Conservation (phyloP, 257 asterid species). For the Striga asiatica region DNA sequence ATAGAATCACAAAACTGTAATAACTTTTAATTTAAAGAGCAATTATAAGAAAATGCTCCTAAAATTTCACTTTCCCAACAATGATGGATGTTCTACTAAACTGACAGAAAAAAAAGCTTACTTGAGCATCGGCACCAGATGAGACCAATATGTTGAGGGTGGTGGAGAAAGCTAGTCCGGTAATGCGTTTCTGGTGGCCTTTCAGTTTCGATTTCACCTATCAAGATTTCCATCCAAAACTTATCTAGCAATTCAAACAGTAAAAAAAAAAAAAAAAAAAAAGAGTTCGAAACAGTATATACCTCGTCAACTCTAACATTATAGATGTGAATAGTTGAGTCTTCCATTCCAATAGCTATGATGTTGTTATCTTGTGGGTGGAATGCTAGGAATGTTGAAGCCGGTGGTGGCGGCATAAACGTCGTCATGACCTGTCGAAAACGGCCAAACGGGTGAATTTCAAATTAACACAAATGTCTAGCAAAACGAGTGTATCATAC, state of each 20-base stretch:
- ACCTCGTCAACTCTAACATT: constrained; percentile 95
- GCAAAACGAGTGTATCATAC: neutral
- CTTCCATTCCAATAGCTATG: constrained; percentile 96
- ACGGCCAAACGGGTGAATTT: too few species aligned
- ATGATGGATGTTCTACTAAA: too few species aligned
- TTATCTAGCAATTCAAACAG: constrained; percentile 14
- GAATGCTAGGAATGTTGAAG: constrained; percentile 87
- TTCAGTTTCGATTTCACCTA: constrained; percentile 78
- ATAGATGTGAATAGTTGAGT: constrained; percentile 91
- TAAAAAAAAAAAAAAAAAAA: neutral
- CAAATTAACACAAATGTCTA: constrained; percentile 8
- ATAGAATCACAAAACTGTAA: too few species aligned
- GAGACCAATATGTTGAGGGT: constrained; percentile 78
- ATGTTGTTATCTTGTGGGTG: constrained; percentile 96
- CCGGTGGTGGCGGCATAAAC: constrained; percentile 95
- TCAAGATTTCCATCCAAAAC: constrained; percentile 1
- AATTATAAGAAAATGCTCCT: too few species aligned
- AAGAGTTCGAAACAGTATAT: constrained; percentile 8
- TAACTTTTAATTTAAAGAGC: too few species aligned
- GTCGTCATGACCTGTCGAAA: constrained; percentile 78
- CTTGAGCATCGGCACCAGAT: constrained; percentile 95
- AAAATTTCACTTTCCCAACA: too few species aligned
- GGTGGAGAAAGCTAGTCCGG: constrained; percentile 87
- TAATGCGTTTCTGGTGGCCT: constrained; percentile 86
- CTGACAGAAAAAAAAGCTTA: constrained; percentile 16